Percentiles rank a stretch among this genome's conserved stretches.
Conservation (phyloP, 2,329 filamentous ascomycete species). For the Ophiostoma ulmi region DNA sequence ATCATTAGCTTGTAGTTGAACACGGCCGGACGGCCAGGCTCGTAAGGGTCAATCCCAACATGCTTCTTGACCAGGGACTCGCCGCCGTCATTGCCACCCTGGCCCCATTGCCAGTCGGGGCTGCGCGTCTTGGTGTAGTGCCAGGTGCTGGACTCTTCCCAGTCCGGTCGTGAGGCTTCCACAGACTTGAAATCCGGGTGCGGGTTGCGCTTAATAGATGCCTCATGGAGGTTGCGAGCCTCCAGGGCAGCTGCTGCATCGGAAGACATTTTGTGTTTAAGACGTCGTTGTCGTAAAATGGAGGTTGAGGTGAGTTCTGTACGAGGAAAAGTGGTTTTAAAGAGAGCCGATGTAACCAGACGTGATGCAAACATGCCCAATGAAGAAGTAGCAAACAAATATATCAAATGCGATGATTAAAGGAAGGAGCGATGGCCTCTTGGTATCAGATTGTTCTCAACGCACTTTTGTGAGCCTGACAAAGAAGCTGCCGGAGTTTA, state of each 20-base stretch:
- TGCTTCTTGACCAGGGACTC: constrained; percentile 47
- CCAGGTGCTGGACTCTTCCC: constrained; percentile 41
- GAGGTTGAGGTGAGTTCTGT: not conserved
- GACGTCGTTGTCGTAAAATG: not conserved
- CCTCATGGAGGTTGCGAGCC: constrained; percentile 25
- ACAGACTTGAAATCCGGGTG: constrained; percentile 72
- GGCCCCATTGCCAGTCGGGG: constrained; percentile 61
- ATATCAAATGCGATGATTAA: not conserved
- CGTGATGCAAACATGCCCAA: constrained; percentile 14
- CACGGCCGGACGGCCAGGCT: constrained; percentile 57
- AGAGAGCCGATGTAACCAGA: not conserved
- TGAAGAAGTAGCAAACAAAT: not conserved
- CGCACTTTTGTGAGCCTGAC: not conserved
- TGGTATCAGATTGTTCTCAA: not conserved
- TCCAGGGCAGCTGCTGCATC: constrained; percentile 18
- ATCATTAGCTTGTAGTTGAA: constrained; percentile 94
- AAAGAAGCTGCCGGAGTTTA: constrained; percentile 2
- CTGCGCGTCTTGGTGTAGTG: constrained; percentile 58
- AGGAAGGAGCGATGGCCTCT: not conserved
- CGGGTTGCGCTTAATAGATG: constrained; percentile 53
- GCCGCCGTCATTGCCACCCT: constrained; percentile 54
- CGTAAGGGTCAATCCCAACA: constrained; percentile 76
- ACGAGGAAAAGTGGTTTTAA: not conserved
- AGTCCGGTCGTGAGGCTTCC: constrained; percentile 60
- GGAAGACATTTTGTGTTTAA: not conserved